A percentile compares a stretch with the other conserved stretches of the same genome.
Conservation (phyloP, 2,329 filamentous ascomycete species). For the Pseudomassariella vexata region DNA sequence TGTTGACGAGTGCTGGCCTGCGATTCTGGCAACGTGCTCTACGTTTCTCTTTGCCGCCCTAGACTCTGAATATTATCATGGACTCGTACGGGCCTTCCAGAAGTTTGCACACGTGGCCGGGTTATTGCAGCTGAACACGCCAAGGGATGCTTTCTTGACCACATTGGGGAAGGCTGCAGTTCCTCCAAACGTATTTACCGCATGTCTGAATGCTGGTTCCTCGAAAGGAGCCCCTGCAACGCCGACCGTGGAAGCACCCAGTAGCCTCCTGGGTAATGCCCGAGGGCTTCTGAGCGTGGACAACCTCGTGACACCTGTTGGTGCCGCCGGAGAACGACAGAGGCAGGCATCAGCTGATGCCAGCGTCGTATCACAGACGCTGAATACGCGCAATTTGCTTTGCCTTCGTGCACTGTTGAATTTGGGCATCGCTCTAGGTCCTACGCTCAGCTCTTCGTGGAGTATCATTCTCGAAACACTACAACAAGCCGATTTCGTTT, state of each 20-base stretch:
- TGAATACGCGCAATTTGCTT: conserved; percentile 85
- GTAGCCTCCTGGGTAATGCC: conserved; percentile 63
- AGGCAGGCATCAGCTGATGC: conserved; percentile 55
- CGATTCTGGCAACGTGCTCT: conserved; percentile 87
- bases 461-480: conserved; percentile 86
- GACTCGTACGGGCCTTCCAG: conserved; percentile 86
- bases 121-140: conserved; percentile 74
- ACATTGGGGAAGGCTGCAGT: conserved; percentile 91
- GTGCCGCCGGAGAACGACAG: conserved; percentile 51
- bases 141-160: conserved; percentile 89
- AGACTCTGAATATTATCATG: conserved; percentile 91
- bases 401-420: conserved; percentile 92
- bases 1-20: conserved; percentile 91
- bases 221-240: conserved; percentile 37
- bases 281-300: conserved; percentile 71
- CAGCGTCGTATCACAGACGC: conserved; percentile 36
- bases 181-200: conserved; percentile 68
- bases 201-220: conserved; percentile 47
- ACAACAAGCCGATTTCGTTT: conserved; percentile 85
- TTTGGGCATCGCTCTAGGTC: conserved; percentile 86
- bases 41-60: conserved; percentile 90
- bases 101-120: conserved; percentile 94
- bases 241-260: conserved; percentile 42
- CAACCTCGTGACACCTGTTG: conserved; percentile 54
- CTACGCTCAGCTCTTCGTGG: conserved; percentile 81